Evolutionary conservation across 805 yeast genomes (phyloP).

Genomic region (Kregervanrija pseudodelftensis): DNA sequence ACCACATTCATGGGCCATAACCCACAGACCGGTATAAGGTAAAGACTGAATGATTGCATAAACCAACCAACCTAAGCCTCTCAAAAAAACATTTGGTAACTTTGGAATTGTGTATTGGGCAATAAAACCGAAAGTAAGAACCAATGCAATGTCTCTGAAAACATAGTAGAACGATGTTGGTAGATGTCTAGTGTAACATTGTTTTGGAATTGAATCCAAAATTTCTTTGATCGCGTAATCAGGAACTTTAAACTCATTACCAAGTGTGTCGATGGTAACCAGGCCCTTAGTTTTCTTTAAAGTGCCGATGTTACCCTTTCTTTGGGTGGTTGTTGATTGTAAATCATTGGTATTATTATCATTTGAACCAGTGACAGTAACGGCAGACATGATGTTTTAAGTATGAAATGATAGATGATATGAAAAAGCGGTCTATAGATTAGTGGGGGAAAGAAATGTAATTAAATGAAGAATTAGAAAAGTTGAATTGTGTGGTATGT

Average conservation of each 20-base stretch:
- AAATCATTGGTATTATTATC: slow-evolving; percentile 6
- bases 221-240: slow-evolving; percentile 72
- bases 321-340: slow-evolving; percentile 20
- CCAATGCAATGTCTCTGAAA: slow-evolving; percentile 51
- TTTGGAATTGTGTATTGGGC: slow-evolving; percentile 49
- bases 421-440: too few species aligned
- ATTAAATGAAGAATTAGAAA: too few species aligned
- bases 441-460: too few species aligned
- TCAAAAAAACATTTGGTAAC: slow-evolving; percentile 34
- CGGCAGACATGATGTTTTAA: slow-evolving; percentile 24
- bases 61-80: slow-evolving; percentile 53
- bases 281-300: slow-evolving; percentile 28
- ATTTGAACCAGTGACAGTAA: slow-evolving; percentile 25
- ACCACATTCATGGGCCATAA: slow-evolving; percentile 87
- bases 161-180: slow-evolving; percentile 55
- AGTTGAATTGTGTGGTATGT: too few species aligned
- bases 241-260: slow-evolving; percentile 65
- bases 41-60: slow-evolving; percentile 54
- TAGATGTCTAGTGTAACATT: slow-evolving; percentile 63
- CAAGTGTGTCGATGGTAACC: slow-evolving; percentile 51
- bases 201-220: slow-evolving; percentile 61
- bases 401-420: too few species aligned
- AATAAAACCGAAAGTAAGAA: slow-evolving; percentile 42
- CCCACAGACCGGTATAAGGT: slow-evolving; percentile 76
- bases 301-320: slow-evolving; percentile 37